Evolutionary conservation across 2,329 filamentous ascomycete genomes (phyloP).

Genomic region (Sclerotinia borealis): DNA sequence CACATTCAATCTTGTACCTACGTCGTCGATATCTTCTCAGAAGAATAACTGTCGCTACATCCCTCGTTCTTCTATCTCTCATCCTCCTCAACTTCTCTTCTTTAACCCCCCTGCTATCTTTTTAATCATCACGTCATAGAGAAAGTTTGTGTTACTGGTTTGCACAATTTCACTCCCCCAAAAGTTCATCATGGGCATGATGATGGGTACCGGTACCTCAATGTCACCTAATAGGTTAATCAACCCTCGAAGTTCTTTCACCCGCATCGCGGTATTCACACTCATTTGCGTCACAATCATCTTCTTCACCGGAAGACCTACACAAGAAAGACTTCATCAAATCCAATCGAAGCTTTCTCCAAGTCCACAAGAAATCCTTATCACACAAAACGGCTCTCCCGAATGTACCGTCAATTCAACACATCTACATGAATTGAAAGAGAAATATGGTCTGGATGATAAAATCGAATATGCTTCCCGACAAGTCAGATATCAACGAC

Average conservation of each 20-base stretch:
- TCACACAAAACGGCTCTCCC: neutral
- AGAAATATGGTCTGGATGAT: conserved; percentile 43
- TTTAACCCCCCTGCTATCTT: too few relatives aligned
- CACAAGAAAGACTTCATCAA: conserved; percentile 14
- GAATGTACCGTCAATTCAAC: conserved; percentile 45
- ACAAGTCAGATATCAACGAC: conserved; percentile 46
- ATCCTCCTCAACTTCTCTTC: neutral
- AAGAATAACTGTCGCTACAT: neutral
- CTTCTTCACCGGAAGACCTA: conserved; percentile 18
- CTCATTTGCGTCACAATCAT: conserved; percentile 23
- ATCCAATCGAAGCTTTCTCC: conserved; percentile 7
- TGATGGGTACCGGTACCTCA: conserved; percentile 8
- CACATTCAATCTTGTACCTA: neutral
- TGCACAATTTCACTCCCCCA: neutral
- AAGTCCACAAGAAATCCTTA: conserved; percentile 11
- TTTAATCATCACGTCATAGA: neutral
- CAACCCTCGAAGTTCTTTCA: conserved; percentile 22
- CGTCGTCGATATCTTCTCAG: neutral
- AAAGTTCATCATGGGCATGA: neutral
- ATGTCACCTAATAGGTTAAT: conserved; percentile 12
- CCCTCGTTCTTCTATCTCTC: neutral
- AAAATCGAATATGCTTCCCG: conserved; percentile 51
- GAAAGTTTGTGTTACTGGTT: neutral
- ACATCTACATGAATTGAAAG: conserved; percentile 41
- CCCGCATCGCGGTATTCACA: conserved; percentile 20